Percentiles rank a stretch among this genome's conserved stretches.
Conservation (phyloP, 345 rosid genomes). For the Isatis tinctoria region DNA sequence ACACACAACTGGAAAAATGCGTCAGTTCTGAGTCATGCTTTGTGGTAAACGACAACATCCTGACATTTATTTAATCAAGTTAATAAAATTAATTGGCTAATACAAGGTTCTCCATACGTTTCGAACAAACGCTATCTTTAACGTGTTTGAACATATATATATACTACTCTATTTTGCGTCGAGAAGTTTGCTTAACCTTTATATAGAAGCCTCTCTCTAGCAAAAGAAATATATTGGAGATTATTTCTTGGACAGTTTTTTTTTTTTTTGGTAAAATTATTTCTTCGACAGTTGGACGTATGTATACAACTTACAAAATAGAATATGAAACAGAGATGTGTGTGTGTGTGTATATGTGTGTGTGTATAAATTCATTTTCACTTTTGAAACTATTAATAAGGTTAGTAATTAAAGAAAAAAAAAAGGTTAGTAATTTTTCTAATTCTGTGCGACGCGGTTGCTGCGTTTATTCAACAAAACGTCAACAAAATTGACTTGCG, state of each 20-base stretch:
- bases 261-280: too few relatives aligned
- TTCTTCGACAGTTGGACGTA: neutral
- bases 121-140: neutral
- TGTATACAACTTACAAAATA: neutral
- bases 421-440: neutral
- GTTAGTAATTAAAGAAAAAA: too few relatives aligned
- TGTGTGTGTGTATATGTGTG: neutral
- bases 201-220: neutral
- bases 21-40: constrained; percentile 26
- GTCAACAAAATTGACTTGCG: neutral
- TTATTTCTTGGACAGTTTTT: too few relatives aligned
- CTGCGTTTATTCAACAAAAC: neutral
- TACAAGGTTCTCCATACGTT: neutral
- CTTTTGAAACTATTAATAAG: neutral
- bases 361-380: neutral
- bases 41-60: constrained; percentile 16
- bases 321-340: neutral
- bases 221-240: neutral
- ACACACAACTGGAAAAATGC: neutral
- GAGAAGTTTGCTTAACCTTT: neutral
- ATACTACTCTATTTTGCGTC: neutral
- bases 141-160: neutral
- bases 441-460: neutral
- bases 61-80: neutral
- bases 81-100: neutral